Evolutionary conservation across 164 flowering plant genomes (phyloP).

Genomic region (Sextonia rubra): DNA sequence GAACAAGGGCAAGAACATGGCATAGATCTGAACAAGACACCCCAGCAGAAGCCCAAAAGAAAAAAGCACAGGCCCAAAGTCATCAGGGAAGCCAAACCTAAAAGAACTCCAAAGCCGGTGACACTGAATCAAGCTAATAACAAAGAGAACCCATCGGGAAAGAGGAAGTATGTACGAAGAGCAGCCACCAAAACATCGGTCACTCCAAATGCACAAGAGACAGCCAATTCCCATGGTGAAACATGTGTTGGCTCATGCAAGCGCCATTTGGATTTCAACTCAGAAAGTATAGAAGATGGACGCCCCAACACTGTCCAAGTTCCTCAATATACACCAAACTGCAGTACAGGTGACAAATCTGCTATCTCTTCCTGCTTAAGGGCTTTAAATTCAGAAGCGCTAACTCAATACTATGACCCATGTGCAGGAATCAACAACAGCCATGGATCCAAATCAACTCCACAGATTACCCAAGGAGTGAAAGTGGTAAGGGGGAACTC

Average conservation of each 20-base stretch:
- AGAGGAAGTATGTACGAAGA: constrained; percentile 12
- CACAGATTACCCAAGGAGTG: constrained; percentile 11
- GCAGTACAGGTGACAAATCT: no score
- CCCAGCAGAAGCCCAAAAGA: constrained; percentile 15
- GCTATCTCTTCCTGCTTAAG: background rate
- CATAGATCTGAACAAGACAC: constrained; percentile 13
- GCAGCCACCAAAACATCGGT: background rate
- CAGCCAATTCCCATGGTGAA: constrained; percentile 1
- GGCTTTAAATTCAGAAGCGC: background rate
- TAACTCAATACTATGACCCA: background rate
- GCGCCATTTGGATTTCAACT: constrained; percentile 36
- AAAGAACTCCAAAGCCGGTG: constrained; percentile 30
- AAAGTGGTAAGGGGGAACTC: constrained; percentile 21
- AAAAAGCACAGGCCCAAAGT: constrained; percentile 61
- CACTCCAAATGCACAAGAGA: constrained; percentile 7
- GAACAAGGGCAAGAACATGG: constrained; percentile 6
- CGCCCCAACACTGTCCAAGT: background rate
- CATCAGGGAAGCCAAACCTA: constrained; percentile 48
- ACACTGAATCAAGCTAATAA: constrained; percentile 14
- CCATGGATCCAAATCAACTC: constrained; percentile 3
- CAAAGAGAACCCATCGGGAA: background rate
- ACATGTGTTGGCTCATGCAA: constrained; percentile 35
- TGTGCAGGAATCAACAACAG: background rate
- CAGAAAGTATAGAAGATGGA: constrained; percentile 23
- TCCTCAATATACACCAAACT: background rate